A percentile compares a stretch with the other conserved stretches of the same genome.
These are phyloP conservation scores for Capillidium heterosporum DNA, from an alignment of 371 early-diverging fungal species.

Conservation along the genomic window DNA sequence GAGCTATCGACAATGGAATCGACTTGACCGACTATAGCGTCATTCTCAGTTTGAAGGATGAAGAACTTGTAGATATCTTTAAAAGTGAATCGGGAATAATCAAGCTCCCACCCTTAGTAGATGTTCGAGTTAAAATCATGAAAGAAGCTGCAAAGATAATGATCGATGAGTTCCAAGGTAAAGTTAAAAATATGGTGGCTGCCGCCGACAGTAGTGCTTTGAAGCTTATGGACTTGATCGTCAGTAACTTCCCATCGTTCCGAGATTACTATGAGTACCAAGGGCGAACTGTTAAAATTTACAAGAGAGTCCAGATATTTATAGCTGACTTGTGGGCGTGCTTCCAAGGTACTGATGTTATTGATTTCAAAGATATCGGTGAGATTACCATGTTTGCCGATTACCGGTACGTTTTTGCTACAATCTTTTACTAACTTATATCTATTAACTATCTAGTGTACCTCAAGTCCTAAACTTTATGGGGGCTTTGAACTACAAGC, in stretches of 20 bases:
- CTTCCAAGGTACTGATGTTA: slow-evolving; percentile 46
- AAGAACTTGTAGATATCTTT: background rate
- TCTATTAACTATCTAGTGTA: slow-evolving; percentile 22
- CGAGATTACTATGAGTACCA: slow-evolving; percentile 41
- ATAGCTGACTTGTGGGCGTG: slow-evolving; percentile 84
- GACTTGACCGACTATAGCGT: background rate
- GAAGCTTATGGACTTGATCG: slow-evolving; percentile 33
- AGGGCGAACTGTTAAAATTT: slow-evolving; percentile 40
- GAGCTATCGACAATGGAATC: slow-evolving; percentile 20
- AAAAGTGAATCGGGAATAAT: background rate
- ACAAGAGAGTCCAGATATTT: slow-evolving; percentile 77
- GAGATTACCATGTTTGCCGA: slow-evolving; percentile 86
- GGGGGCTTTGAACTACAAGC: slow-evolving; percentile 20
- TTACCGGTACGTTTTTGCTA: slow-evolving; percentile 34
- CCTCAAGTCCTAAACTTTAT: slow-evolving; percentile 51
- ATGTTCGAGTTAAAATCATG: background rate
- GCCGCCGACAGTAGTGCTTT: slow-evolving; percentile 30
- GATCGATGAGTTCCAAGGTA: slow-evolving; percentile 39
- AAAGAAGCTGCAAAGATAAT: background rate
- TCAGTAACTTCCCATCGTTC: slow-evolving; percentile 46
- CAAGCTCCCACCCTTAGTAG: background rate
- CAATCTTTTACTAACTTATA: background rate
- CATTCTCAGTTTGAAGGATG: background rate
- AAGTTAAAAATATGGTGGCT: slow-evolving; percentile 36
- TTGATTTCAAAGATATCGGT: slow-evolving; percentile 60